Conservation (phyloP, 2,329 filamentous ascomycete genomes). For the Fusarium albidum region DNA sequence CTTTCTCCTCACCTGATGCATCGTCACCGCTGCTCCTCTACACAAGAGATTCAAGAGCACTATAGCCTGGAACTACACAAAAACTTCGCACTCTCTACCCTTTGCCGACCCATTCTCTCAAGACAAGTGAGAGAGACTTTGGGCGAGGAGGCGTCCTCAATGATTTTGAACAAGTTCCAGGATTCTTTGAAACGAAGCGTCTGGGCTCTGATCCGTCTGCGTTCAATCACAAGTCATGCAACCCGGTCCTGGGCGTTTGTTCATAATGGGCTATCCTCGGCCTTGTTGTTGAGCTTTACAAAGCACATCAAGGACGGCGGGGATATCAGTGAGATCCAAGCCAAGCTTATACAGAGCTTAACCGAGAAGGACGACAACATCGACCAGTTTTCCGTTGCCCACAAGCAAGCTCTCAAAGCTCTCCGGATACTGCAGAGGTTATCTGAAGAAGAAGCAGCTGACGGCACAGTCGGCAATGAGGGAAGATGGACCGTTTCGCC, state of each 20-base stretch:
- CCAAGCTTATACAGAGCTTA: conserved; percentile 16
- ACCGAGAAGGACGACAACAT: conserved; percentile 9
- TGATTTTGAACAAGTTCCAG: conserved; percentile 8
- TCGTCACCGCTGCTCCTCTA: conserved; percentile 9
- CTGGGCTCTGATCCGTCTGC: conserved; percentile 20
- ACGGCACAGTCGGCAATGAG: too few species aligned
- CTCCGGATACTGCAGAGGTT: conserved; percentile 20
- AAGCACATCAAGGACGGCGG: conserved; percentile 1
- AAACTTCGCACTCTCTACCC: conserved; percentile 19
- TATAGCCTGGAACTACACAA: conserved; percentile 19
- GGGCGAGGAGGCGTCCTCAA: background rate
- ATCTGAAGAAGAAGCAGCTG: background rate
- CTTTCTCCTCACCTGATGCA: conserved; percentile 2
- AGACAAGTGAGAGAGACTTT: background rate
- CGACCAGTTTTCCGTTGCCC: conserved; percentile 16
- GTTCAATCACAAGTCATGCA: conserved; percentile 17
- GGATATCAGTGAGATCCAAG: conserved; percentile 27
- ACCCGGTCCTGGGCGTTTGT: conserved; percentile 33
- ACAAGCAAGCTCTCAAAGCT: conserved; percentile 26
- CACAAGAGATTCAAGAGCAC: conserved; percentile 25
- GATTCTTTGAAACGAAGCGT: conserved; percentile 14
- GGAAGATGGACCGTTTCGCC: background rate
- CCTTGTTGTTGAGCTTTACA: conserved; percentile 26
- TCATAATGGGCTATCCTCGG: conserved; percentile 31
- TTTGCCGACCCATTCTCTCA: conserved; percentile 25